Evolutionary conservation across 129 eudicot genomes (phyloP).

Genomic region (Flaveria ramosissima): DNA sequence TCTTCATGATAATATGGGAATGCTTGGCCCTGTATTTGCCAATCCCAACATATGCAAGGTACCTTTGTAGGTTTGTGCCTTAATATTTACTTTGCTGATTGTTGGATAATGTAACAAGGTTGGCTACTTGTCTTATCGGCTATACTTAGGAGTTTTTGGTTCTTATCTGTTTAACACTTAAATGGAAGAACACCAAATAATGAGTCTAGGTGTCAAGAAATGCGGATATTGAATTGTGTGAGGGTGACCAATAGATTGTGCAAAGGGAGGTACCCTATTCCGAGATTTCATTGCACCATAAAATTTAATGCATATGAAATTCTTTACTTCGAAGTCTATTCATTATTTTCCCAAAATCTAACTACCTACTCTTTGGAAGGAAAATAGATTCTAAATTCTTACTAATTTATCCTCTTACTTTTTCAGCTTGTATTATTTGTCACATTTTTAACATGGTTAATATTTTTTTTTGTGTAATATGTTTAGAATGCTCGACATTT

Average conservation of each 20-base stretch:
- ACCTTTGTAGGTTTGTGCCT: slow-evolving; percentile 13
- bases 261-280: slow-evolving; percentile 1
- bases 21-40: slow-evolving; percentile 75
- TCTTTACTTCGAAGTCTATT: neutral
- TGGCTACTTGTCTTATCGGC: slow-evolving; percentile 7
- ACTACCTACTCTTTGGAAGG: neutral
- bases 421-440: slow-evolving; percentile 15
- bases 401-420: neutral
- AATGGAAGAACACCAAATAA: neutral
- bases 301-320: neutral
- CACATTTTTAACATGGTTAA: slow-evolving; percentile 1
- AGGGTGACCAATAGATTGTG: slow-evolving; percentile 14
- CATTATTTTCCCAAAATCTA: neutral
- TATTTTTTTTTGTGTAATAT: neutral
- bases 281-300: slow-evolving; percentile 3
- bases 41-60: slow-evolving; percentile 87
- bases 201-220: slow-evolving; percentile 10
- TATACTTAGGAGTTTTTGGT: neutral
- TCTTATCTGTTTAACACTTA: neutral
- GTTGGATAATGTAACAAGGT: slow-evolving; percentile 10
- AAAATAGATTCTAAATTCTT: neutral
- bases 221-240: slow-evolving; percentile 6
- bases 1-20: slow-evolving; percentile 72
- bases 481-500: slow-evolving; percentile 10
- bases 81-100: slow-evolving; percentile 8